Evolutionary conservation across 2,329 filamentous ascomycete genomes (phyloP).

Genomic region (Albifimbria verrucaria): DNA sequence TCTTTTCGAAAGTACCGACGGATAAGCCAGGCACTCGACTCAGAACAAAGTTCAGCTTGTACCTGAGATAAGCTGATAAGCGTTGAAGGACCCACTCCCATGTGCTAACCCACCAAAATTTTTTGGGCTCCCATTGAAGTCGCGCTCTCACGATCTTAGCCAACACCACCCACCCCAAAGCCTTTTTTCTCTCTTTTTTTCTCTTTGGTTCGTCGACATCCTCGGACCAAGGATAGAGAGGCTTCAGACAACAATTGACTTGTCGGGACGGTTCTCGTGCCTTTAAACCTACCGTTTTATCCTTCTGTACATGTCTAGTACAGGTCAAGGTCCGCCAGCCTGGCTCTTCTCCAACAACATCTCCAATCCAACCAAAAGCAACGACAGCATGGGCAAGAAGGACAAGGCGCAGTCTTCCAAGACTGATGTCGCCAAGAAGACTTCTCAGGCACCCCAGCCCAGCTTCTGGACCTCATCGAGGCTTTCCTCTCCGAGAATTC

Average conservation of each 20-base stretch:
- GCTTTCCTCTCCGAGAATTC: conserved; percentile 64
- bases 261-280: conserved; percentile 11
- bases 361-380: conserved; percentile 14
- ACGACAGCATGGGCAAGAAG: conserved; percentile 32
- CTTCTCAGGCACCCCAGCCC: conserved; percentile 45
- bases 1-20: too few species aligned
- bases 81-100: neutral
- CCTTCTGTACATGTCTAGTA: conserved; percentile 28
- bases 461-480: conserved; percentile 65
- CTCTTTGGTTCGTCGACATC: conserved; percentile 2
- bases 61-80: neutral
- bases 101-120: conserved; percentile 19
- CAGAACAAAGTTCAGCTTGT: too few species aligned
- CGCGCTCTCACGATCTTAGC: too few species aligned
- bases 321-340: conserved; percentile 29
- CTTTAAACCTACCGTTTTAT: conserved; percentile 1
- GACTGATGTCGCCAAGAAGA: conserved; percentile 14
- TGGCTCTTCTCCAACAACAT: conserved; percentile 44
- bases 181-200: too few species aligned
- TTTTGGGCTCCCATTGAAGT: too few species aligned
- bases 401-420: conserved; percentile 17
- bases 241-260: neutral
- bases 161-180: too few species aligned
- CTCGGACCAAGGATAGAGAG: neutral
- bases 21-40: too few species aligned